Evolutionary conservation across 2,329 filamentous ascomycete genomes (phyloP), one percentile per base, ranked within the genome.

Genomic region (Ceratocystis eucalypticola): DNA sequence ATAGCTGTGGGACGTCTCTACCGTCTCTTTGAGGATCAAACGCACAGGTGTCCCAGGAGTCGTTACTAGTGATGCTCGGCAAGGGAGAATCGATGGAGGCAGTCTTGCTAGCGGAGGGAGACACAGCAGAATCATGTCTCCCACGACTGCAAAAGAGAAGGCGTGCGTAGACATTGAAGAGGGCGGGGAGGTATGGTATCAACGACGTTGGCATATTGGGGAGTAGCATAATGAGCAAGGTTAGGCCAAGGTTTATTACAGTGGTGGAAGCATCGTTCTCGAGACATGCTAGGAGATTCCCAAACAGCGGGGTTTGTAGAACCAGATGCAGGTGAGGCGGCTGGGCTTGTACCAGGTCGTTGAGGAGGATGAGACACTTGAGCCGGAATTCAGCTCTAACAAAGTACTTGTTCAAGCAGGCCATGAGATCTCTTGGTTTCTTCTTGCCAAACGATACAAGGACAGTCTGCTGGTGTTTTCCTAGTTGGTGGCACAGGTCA

Each of bases 151-250:
- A 94, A 72, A 92, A 94, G 0, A 94, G 76, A 57, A 93, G 75
- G 62, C 90, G 81, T 65, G 87, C 88, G 73, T 94, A 94, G 64
- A 94, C 86, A 69, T 91, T 87, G 79, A 93, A 94, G 20, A 94
- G 77, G 22, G 84, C 83, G 37, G 88, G 86, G 5, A 94, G 79
- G 72, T 87, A 82, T 0, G 83, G 80, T 1, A 85, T 84, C 15
- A 92, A 76, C 1, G 87, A 86, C 70, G 83, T 86, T 0, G 89
- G 89, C 74, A 93, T 89, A 72, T 92, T 88, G 1, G 89, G 89
- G 62, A 94, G 75, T 33, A 93, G 84, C 89, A 94, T 94, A 70
- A 89, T 87, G 67, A 94, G 75, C 6, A 85, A 83, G 3, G 88
- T 88, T 64, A 94, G 77, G 0, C 88, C 88, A 55, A 91, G 77